Base-by-base conservation (phyloP, 495 filamentous ascomycete species). In the Talaromyces stipitatus region DNA sequence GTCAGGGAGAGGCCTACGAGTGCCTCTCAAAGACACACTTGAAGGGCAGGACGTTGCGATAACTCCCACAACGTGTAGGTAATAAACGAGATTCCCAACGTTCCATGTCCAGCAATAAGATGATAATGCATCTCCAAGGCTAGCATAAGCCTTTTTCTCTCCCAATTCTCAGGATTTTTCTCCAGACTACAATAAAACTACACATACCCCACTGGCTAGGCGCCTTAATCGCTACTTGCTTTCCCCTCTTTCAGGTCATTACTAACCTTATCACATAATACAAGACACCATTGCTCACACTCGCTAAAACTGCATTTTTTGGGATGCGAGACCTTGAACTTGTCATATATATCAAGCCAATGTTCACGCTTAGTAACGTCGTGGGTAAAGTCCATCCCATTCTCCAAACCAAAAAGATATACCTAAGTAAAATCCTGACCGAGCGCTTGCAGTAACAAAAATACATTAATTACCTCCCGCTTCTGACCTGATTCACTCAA, bases 81-180 rank as follows among this genome's bases (percentile, higher is more conserved):
- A n/a, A n/a, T n/a, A 43, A 90, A 71, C 1, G 83, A 78, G 36
- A 88, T 83, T 41, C 82, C 85, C 3, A 78, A 78, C 0, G 88
- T 91, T 66, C 91, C 88, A 57, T 88, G 85, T 24, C 87, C 88
- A 0, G 88, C 88, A 14, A 85, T 71, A 4, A 86, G 66, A 58
- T 91, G 86, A 64, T 90, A 87, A n/a, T 88, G 76, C 54, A 88
- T 68, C 66, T 92, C 88, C 11, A 78, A 84, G 0, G 86, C 84
- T 22, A 86, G 67, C 11, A 71, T 73, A 0, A 82, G 66, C 9
- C 64, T 46, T 20, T n/a, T 58, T 8, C 58, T 54, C 18, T 58
- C 60, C 10, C 58, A 64, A 2, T 28, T 23, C 28, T 64, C 58
- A 1, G 60, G 48, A n/a, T 59, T 54, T 24, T 65, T 62, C 23